These are phyloP conservation scores for Phytophthora vignae DNA, from an alignment of 352 stramenopile genomes.

Conservation along the genomic window DNA sequence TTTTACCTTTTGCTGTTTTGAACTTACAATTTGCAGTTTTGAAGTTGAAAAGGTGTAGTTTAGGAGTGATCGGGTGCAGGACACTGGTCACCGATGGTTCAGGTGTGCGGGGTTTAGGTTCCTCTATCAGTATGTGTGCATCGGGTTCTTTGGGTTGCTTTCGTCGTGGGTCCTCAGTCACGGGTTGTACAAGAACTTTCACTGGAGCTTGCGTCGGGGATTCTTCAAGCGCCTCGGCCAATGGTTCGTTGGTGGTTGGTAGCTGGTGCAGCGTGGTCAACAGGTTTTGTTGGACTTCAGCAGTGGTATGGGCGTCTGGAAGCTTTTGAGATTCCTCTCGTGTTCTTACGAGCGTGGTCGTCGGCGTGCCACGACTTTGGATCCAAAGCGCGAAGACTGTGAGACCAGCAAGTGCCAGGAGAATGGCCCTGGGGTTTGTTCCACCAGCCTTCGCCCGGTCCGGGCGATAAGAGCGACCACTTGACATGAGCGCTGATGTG, in stretches of 20 bases:
- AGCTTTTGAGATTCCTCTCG: neutral
- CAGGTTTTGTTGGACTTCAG: neutral
- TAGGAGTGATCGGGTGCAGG: neutral
- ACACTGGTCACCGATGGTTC: neutral
- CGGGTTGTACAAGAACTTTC: too few relatives aligned
- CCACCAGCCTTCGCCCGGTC: neutral
- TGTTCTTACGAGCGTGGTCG: neutral
- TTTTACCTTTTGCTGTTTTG: too few relatives aligned
- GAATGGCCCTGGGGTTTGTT: slow-evolving; percentile 7
- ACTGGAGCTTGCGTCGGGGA: too few relatives aligned
- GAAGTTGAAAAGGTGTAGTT: too few relatives aligned
- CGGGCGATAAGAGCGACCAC: too few relatives aligned
- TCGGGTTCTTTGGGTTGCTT: neutral
- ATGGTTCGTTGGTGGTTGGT: neutral
- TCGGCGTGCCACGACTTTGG: neutral
- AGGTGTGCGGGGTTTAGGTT: neutral
- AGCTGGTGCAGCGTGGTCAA: neutral
- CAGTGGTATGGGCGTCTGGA: neutral
- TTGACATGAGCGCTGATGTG: too few relatives aligned
- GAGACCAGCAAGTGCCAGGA: neutral
- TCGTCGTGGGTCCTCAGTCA: too few relatives aligned
- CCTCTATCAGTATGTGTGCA: neutral
- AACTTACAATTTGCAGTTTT: too few relatives aligned
- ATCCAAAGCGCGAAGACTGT: neutral
- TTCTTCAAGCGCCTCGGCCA: neutral